These are phyloP conservation scores for Hyphopichia khmerensis DNA, from an alignment of 1,139 yeast genomes.

Conservation along the genomic window DNA sequence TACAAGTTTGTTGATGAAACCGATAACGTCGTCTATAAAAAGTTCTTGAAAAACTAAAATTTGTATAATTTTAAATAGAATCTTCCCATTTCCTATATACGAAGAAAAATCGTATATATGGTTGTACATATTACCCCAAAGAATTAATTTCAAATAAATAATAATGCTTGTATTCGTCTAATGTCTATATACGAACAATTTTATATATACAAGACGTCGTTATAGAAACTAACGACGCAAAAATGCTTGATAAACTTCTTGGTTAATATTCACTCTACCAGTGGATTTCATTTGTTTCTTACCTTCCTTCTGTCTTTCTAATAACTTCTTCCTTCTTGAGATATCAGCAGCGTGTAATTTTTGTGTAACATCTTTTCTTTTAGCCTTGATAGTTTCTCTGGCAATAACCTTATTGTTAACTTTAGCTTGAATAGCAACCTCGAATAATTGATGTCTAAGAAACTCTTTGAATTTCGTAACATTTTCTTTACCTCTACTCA, in stretches of 20 bases:
- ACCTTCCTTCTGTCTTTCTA: constrained; percentile 91
- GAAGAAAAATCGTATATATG: neutral
- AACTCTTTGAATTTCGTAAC: constrained; percentile 79
- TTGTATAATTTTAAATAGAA: neutral
- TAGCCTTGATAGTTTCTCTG: constrained; percentile 89
- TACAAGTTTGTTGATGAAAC: constrained; percentile 82
- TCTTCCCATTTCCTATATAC: neutral
- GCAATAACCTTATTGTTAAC: constrained; percentile 85
- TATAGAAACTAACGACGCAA: constrained; percentile 30
- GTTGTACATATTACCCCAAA: neutral
- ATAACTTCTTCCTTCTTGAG: constrained; percentile 81
- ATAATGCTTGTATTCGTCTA: neutral
- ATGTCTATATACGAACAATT: constrained; percentile 1
- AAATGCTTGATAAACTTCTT: constrained; percentile 82
- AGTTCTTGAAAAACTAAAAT: constrained; percentile 50
- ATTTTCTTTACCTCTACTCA: constrained; percentile 72
- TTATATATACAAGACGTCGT: constrained; percentile 7
- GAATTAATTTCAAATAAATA: neutral
- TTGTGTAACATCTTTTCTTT: constrained; percentile 89
- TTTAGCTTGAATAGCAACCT: constrained; percentile 88
- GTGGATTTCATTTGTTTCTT: constrained; percentile 79
- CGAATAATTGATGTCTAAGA: constrained; percentile 79
- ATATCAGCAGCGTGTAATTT: constrained; percentile 92
- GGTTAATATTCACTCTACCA: constrained; percentile 76
- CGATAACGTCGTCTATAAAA: constrained; percentile 75